Base-by-base conservation (phyloP, 805 yeast genomes). In the Hanseniaspora singularis region DNA sequence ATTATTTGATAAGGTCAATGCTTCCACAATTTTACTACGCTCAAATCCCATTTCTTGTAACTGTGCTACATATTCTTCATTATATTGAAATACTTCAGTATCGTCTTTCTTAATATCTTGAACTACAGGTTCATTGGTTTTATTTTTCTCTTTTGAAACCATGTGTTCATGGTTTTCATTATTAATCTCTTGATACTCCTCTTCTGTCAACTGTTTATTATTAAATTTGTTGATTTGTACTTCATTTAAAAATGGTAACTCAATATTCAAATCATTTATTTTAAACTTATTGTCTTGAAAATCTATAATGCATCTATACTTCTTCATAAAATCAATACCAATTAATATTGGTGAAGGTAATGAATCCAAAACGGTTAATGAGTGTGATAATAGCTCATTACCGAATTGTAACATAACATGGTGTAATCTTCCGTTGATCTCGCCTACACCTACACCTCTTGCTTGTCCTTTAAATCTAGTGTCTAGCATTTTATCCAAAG, bases 241-340 rank as follows among this genome's bases (percentile, higher is more conserved):
- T 53, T 86, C 96, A 14, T 74, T 66, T 50, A 89, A 66, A 55
- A 89, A 89, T 23, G 70, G 70, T 0, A 94, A 75, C 52, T 78
- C 80, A 23, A 77, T 76, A 15, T 30, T 40, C 8, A 44, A 16
- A 47, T 76, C 79, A n/a, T 82, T 92, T 47, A 89, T 74, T 2
- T 72, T 69, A 46, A 92, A 69, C 9, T 70, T 71, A 57, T 83
- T 79, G 39, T 67, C 67, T 37, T 71, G 71, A 54, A 92, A 68
- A 60, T 92, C 95, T 43, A 92, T 76, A 32, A 70, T 65, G 40
- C 94, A 94, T 58, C 79, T 87, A 61, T 87, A 89, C 53, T 95
- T 77, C 62, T 81, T 79, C 56, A 92, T 70, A 95, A 89, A 74
- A 61, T 92, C 98, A 44, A 92, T 68, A 0, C 99, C 99, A 27